Evolutionary conservation across 257 asterid genomes (phyloP), one percentile per base, ranked within the genome.

Genomic region (Penstemon barbatus): DNA sequence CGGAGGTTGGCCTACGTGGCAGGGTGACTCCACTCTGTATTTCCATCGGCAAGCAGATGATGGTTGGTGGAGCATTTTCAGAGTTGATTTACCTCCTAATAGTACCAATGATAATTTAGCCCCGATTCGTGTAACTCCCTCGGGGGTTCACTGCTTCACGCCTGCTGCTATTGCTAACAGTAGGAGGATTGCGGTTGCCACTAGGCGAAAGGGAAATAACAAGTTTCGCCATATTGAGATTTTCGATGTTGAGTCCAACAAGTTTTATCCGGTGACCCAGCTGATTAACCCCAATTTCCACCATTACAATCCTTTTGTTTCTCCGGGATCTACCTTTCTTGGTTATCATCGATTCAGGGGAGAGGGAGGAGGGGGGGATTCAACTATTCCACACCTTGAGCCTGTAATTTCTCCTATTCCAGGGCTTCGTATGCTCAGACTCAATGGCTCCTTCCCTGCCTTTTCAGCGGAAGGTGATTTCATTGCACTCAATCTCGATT

Each of bases 31-130:
- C 0, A 74, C 84, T 5, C 43, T 89, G 25, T 89, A 87, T 57
- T 92, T 87, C 74, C 97, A 89, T 44, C 83, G 89, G 11, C 87
- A 80, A 67, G 79, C 87, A 0, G 93, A 89, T 15, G 96, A 92
- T 65, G 98, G 97, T 1, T 92, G 98, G 97, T 92, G 97, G 98
- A 84, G 96, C 81, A 80, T 92, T 65, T 89, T 63, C 80, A 57
- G 80, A 75, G 71, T 79, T 8, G 86, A 89, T 48, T 73, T 89
- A 39, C 78, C 78, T 46, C 60, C 10, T 68, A 79, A 0, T 81
- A 37, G 5, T 25, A 25, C 33, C 2, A 1, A 25, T 25, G 72
- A 36, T 45, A 12, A 74, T 0, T 25, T 5, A n/a, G 69, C 81
- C 1, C 86, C 95, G 0, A 4, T 64, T 64, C 89, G 97, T 7